phyloP scores from a whole-genome alignment of 345 rosid genomes.

The Gossypium arboreum region DNA sequence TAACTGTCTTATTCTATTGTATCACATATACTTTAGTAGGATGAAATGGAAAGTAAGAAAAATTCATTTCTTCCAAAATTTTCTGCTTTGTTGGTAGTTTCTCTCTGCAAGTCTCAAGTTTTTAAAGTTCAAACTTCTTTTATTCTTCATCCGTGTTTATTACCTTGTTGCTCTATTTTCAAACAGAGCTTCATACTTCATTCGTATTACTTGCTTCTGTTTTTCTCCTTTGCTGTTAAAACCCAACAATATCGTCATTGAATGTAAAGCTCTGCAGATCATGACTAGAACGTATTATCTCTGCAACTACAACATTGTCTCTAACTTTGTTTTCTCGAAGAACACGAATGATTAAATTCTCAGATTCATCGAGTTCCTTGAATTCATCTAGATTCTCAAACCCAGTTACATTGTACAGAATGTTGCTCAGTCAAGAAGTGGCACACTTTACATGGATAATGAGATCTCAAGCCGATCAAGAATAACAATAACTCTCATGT shows the following conservation, averaged over 20 bases:
- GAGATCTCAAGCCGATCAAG: background rate
- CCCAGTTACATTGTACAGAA: background rate
- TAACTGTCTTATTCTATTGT: no score
- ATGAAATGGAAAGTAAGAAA: no score
- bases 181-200: no score
- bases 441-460: conserved; percentile 23
- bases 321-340: background rate
- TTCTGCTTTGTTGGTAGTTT: no score
- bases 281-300: conserved; percentile 7
- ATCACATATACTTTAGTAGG: no score
- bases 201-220: no score
- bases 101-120: no score
- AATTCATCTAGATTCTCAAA: background rate
- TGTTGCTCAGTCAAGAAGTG: background rate
- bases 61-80: no score
- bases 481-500: background rate
- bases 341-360: background rate
- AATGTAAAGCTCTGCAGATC: background rate
- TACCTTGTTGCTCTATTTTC: no score
- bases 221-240: no score
- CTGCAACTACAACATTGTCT: background rate
- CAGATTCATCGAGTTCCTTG: background rate
- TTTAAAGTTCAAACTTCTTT: no score
- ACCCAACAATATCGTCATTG: background rate
- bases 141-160: no score